phyloP scores from a whole-genome alignment of 2,329 filamentous ascomycete genomes.

The Colletotrichum plurivorum region DNA sequence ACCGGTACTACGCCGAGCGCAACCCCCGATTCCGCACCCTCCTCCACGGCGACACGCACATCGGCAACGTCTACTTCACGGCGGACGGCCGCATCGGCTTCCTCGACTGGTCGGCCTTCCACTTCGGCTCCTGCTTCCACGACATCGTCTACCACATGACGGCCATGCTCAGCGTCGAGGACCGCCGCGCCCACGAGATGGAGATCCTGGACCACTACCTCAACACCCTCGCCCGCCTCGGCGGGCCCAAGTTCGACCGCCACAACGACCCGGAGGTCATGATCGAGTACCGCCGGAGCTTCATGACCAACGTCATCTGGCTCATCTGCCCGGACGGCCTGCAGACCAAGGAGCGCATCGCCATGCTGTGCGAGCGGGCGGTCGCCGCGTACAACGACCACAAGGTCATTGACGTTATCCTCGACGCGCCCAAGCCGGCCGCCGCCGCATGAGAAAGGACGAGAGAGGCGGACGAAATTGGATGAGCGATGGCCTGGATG shows the following conservation, averaged over 20 bases:
- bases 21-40: conserved; percentile 54
- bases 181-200: conserved; percentile 57
- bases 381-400: conserved; percentile 54
- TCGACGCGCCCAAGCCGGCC: conserved; percentile 15
- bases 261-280: conserved; percentile 42
- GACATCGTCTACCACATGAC: conserved; percentile 59
- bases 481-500: too few relatives aligned
- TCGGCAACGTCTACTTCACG: conserved; percentile 60
- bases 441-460: too few relatives aligned
- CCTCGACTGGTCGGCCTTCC: conserved; percentile 58
- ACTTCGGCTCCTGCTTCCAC: conserved; percentile 59
- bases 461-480: too few relatives aligned
- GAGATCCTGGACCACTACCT: conserved; percentile 54
- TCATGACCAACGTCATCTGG: conserved; percentile 50
- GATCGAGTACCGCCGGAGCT: conserved; percentile 44
- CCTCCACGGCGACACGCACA: conserved; percentile 59
- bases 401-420: conserved; percentile 50
- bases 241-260: conserved; percentile 51
- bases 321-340: conserved; percentile 43
- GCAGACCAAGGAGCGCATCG: conserved; percentile 54
- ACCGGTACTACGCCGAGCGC: conserved; percentile 52
- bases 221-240: conserved; percentile 47
- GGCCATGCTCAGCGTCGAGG: conserved; percentile 53
- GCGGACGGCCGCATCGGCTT: conserved; percentile 52
- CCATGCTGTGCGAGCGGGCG: conserved; percentile 50